These are phyloP conservation scores for Nemania sp. DNA, from an alignment of 2,329 filamentous ascomycete genomes.

Conservation along the genomic window DNA sequence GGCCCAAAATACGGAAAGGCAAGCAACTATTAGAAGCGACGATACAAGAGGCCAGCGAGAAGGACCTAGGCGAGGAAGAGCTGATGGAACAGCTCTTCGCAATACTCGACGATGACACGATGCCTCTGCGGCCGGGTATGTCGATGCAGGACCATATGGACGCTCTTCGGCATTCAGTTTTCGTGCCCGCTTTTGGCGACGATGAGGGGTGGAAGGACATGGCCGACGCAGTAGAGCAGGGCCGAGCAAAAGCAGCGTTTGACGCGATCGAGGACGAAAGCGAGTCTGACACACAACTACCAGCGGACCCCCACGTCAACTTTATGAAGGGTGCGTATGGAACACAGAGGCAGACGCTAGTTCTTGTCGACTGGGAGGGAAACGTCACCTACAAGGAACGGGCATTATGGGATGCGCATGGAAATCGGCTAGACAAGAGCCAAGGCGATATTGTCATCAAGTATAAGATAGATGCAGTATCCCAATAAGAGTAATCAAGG, in stretches of 20 bases:
- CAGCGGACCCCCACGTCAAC: conserved; percentile 55
- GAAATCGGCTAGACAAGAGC: conserved; percentile 65
- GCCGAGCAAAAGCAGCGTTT: conserved; percentile 54
- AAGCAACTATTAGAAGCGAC: conserved; percentile 59
- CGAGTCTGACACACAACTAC: conserved; percentile 52
- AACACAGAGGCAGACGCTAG: conserved; percentile 72
- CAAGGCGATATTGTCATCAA: conserved; percentile 67
- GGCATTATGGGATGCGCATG: conserved; percentile 69
- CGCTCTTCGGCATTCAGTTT: conserved; percentile 69
- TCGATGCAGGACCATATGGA: conserved; percentile 67
- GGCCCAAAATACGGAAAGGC: conserved; percentile 72
- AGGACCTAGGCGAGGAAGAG: conserved; percentile 58
- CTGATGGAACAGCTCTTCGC: conserved; percentile 65
- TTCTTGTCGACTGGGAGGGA: conserved; percentile 72
- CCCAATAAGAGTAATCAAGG: conserved; percentile 14
- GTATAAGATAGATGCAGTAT: conserved; percentile 65
- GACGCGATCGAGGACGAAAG: conserved; percentile 54
- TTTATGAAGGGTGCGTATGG: conserved; percentile 73
- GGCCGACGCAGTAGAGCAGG: conserved; percentile 56
- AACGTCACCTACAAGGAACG: conserved; percentile 71
- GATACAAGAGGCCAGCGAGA: conserved; percentile 56
- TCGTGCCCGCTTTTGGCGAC: conserved; percentile 69
- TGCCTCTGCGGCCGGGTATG: conserved; percentile 59
- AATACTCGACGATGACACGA: conserved; percentile 68
- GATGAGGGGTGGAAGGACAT: conserved; percentile 60